These are phyloP conservation scores for Scutellaria baicalensis DNA, from an alignment of 257 asterid genomes.

Conservation along the genomic window DNA sequence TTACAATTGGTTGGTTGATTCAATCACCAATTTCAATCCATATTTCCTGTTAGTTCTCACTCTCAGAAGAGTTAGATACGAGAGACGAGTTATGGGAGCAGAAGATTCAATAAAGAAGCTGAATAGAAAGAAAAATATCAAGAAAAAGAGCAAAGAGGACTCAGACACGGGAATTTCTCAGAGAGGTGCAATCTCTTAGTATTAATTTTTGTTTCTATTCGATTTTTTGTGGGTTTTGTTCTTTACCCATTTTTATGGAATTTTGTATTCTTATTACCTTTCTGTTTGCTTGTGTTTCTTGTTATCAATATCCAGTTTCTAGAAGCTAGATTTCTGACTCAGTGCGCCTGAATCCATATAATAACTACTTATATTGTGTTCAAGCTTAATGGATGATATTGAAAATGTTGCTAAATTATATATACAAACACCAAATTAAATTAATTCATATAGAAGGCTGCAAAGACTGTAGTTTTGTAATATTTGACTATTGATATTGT, in stretches of 20 bases:
- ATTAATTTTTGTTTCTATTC: neutral
- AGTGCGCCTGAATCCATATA: no score
- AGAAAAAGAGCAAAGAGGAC: conserved; percentile 1
- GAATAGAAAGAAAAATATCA: conserved; percentile 13
- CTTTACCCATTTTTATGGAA: neutral
- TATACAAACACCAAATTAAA: no score
- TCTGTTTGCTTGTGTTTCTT: neutral
- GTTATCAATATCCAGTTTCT: neutral
- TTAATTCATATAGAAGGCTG: no score
- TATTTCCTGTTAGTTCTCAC: neutral
- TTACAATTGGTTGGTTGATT: neutral
- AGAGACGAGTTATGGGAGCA: conserved; percentile 17
- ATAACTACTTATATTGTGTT: no score
- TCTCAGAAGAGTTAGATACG: neutral
- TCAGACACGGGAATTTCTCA: neutral
- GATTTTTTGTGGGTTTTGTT: neutral
- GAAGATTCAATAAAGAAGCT: conserved; percentile 19
- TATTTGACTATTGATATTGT: no score
- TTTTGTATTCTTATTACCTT: neutral
- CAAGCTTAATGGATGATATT: no score
- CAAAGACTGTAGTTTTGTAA: no score
- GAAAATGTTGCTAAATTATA: no score
- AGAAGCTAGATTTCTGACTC: no score
- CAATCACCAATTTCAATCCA: neutral
- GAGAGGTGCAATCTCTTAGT: neutral